Conservation (phyloP, 2,329 filamentous ascomycete species). For the Daldinia eschscholtzii region DNA sequence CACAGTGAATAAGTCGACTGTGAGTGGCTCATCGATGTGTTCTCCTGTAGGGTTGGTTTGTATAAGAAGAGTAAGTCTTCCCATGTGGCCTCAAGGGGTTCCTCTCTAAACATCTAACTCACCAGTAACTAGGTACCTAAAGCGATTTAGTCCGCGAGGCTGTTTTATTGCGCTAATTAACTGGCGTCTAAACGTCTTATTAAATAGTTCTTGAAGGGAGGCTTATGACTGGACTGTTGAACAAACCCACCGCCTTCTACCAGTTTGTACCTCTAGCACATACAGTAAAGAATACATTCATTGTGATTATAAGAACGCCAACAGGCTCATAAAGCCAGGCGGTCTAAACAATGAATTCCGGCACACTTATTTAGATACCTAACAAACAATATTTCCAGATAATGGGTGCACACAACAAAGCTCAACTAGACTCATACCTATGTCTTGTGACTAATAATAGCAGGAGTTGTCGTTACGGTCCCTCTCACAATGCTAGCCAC, state of each 20-base stretch:
- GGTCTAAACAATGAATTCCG: background rate
- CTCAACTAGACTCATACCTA: background rate
- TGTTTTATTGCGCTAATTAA: background rate
- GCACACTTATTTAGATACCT: background rate
- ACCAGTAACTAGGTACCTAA: background rate
- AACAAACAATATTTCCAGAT: background rate
- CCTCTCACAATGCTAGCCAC: background rate
- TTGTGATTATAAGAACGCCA: background rate
- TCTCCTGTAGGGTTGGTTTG: constrained; percentile 1
- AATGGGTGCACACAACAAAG: background rate
- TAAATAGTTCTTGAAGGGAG: background rate
- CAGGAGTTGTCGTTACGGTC: background rate
- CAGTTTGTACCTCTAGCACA: background rate
- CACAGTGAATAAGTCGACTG: background rate
- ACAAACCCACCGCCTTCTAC: background rate
- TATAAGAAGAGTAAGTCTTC: background rate
- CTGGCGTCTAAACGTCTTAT: background rate
- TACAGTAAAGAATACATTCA: background rate
- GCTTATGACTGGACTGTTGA: background rate
- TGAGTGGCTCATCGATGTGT: background rate
- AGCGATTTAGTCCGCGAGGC: no score
- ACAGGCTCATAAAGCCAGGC: background rate
- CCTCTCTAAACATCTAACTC: background rate
- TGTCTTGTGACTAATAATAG: background rate
- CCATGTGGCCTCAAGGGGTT: background rate